Conservation (phyloP, 2,329 filamentous ascomycete genomes). For the Diaporthe sp. region DNA sequence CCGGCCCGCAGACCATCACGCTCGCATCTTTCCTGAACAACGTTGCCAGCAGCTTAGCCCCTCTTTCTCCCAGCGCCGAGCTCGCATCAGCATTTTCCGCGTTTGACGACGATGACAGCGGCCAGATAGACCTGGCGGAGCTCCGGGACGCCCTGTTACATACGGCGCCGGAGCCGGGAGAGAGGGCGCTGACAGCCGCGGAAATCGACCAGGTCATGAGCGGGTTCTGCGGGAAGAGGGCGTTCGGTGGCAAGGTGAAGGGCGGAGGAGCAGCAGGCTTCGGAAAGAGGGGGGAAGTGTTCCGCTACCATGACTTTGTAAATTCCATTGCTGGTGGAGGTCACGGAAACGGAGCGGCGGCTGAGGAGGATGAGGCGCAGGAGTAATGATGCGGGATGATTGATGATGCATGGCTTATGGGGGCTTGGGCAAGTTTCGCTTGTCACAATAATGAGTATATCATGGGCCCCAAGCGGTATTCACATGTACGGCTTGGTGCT, state of each 20-base stretch:
- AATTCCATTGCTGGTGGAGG: conserved; percentile 75
- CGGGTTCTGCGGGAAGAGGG: conserved; percentile 86
- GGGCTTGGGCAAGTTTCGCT: not conserved
- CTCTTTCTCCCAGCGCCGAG: conserved; percentile 83
- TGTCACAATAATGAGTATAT: not conserved
- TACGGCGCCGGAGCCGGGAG: conserved; percentile 83
- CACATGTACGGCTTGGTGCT: not conserved
- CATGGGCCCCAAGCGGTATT: not conserved
- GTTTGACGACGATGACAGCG: conserved; percentile 96
- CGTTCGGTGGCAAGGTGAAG: conserved; percentile 80
- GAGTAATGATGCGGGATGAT: conserved; percentile 40
- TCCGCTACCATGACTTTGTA: conserved; percentile 95
- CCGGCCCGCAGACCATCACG: conserved; percentile 77
- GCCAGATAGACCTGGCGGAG: conserved; percentile 88
- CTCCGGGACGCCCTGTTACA: conserved; percentile 86
- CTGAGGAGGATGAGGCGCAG: conserved; percentile 45
- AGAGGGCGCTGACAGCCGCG: conserved; percentile 72
- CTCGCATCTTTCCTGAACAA: conserved; percentile 89
- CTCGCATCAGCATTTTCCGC: conserved; percentile 92
- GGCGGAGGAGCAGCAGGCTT: conserved; percentile 64
- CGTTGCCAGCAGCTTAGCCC: conserved; percentile 80
- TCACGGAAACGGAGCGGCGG: conserved; percentile 48
- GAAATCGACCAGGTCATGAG: conserved; percentile 91
- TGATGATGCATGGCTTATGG: conserved; percentile 20
- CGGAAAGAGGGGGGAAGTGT: conserved; percentile 85